Evolutionary conservation across 2,329 filamentous ascomycete species (phyloP), one percentile per base, ranked within the genome.

Genomic region (Dactylella cylindrospora): DNA sequence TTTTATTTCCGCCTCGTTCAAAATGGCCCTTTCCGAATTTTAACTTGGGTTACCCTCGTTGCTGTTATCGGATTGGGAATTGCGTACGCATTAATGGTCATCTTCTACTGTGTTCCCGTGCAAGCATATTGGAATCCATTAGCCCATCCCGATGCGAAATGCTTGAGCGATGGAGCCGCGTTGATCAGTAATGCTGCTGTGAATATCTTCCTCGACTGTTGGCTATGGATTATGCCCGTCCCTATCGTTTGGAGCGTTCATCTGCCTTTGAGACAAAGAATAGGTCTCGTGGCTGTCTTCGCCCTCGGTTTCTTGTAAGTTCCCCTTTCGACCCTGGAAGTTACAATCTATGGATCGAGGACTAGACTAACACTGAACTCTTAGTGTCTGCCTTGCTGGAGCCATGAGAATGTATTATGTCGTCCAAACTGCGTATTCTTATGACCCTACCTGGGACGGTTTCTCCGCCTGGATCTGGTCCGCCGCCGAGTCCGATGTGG

Each of bases 381-480:
- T 19, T 25, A 64, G 59, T 47, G 59, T 64, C 10, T 57, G 50
- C 17, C 22, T 64, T 17, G 59, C 59, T 28, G 59, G 59, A 5
- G 39, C 28, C 19, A 47, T 64, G 6, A 44, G 59, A 12, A 17
- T 64, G 2, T 50, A 57, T n/a, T 64, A 64, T 22, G 51, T 64
- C 20, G 47, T 51, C 32, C 31, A 35, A 36, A 57, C 59, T 13
- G 52, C 59, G 1, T 55, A 55, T 10, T 51, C 49, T 5, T 57
- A 64, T 38, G 59, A 57, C 13, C 53, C 46, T 35, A 57, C 50
- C 3, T 55, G 50, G 59, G 59, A 64, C 13, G 59, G 59, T 2
- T 64, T 64, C n/a, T 46, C 29, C 5, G 59, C 59, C 6, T 64
- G 59, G 59, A 64, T 64, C 31, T 64, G 59, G 59, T 52, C 52